Evolutionary conservation across 345 rosid genomes (phyloP).

Genomic region (Sisymbrium altissimum): DNA sequence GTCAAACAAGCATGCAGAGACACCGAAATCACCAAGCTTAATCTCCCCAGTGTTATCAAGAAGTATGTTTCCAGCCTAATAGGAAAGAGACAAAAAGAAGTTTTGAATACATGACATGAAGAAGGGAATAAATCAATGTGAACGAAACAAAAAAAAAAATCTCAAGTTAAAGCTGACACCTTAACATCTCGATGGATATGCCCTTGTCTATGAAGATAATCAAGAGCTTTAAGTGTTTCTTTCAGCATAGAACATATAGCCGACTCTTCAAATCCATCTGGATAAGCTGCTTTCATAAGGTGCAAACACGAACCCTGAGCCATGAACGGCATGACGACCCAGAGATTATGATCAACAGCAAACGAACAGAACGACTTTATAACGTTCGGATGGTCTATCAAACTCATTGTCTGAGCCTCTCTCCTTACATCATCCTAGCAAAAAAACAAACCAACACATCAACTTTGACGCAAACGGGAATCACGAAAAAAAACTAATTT

Average conservation of each 20-base stretch:
- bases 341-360: conserved; percentile 72
- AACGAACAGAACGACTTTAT: conserved; percentile 85
- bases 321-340: conserved; percentile 99
- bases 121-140: not conserved
- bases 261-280: conserved; percentile 92
- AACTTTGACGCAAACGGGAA: not conserved
- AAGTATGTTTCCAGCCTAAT: conserved; percentile 93
- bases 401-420: conserved; percentile 94
- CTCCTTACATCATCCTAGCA: conserved; percentile 84
- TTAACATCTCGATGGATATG: conserved; percentile 97
- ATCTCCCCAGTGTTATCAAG: conserved; percentile 69
- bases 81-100: conserved; percentile 8
- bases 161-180: conserved; percentile 45
- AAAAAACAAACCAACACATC: not conserved
- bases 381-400: conserved; percentile 95
- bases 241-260: conserved; percentile 79
- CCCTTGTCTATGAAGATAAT: conserved; percentile 97
- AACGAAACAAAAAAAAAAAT: not conserved
- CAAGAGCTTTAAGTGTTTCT: conserved; percentile 83
- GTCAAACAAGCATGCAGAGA: conserved; percentile 92
- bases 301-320: conserved; percentile 97
- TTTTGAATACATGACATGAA: not conserved
- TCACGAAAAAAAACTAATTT: not conserved
- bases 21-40: conserved; percentile 97
- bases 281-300: conserved; percentile 83